phyloP scores from a whole-genome alignment of 1,284 basidiomycete genomes.

The Irpex rosettiformis region DNA sequence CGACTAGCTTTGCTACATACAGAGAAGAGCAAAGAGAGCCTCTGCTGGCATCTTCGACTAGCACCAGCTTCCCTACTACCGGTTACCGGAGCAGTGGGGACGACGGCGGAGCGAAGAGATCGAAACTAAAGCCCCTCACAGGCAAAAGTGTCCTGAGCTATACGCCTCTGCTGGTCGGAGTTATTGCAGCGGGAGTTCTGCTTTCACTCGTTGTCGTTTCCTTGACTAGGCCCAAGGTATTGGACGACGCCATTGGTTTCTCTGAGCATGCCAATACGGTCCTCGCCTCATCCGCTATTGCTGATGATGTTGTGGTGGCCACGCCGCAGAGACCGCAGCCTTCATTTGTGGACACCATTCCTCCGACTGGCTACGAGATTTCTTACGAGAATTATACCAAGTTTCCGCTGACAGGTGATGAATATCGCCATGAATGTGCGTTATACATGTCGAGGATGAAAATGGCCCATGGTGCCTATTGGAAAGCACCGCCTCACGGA shows the following conservation, averaged over 20 bases:
- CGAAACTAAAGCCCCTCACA: constrained; percentile 12
- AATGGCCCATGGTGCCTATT: constrained; percentile 53
- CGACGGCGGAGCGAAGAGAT: constrained; percentile 23
- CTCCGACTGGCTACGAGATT: constrained; percentile 33
- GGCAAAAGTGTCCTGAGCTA: constrained; percentile 23
- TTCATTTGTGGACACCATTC: constrained; percentile 20
- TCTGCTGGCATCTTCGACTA: constrained; percentile 44
- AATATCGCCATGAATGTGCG: constrained; percentile 56
- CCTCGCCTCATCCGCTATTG: constrained; percentile 2
- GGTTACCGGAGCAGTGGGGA: constrained; percentile 41
- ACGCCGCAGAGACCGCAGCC: constrained; percentile 13
- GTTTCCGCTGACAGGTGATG: constrained; percentile 52
- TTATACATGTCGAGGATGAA: constrained; percentile 40
- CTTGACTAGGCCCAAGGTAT: constrained; percentile 42
- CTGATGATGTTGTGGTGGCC: constrained; percentile 3
- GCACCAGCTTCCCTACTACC: constrained; percentile 35
- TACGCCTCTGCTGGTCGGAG: constrained; percentile 41
- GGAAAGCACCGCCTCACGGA: constrained; percentile 36
- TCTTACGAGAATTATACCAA: constrained; percentile 57
- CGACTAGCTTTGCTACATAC: constrained; percentile 31
- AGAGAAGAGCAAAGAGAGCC: constrained; percentile 45
- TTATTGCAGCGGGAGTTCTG: constrained; percentile 43
- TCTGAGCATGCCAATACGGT: constrained; percentile 10
- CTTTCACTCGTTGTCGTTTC: constrained; percentile 50
- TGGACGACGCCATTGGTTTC: constrained; percentile 44